phyloP scores from a whole-genome alignment of 1,139 yeast genomes.

The Suhomyces taliae region DNA sequence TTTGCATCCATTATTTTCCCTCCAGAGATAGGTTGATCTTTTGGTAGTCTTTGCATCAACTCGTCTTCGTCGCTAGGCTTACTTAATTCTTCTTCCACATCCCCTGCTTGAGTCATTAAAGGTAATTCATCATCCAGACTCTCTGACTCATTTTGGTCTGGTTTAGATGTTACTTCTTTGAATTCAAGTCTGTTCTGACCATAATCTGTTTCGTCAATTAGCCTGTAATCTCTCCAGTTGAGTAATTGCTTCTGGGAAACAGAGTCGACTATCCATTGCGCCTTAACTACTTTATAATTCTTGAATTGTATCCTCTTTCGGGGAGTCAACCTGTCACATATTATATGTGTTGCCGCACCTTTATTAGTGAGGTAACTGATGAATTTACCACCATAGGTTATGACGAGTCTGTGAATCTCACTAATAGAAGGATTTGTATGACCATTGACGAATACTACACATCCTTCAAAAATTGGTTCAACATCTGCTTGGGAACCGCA shows the following conservation, averaged over 20 bases:
- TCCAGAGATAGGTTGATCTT: constrained; percentile 3
- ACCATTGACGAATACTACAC: constrained; percentile 79
- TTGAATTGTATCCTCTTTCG: constrained; percentile 65
- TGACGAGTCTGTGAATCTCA: constrained; percentile 69
- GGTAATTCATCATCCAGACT: constrained; percentile 14
- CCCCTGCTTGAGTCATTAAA: constrained; percentile 19
- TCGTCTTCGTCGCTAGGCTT: constrained; percentile 3
- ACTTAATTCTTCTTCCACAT: constrained; percentile 4
- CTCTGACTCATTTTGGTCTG: constrained; percentile 7
- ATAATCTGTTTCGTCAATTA: constrained; percentile 52
- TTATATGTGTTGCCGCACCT: constrained; percentile 76
- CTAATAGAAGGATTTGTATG: constrained; percentile 76
- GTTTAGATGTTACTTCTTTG: constrained; percentile 1
- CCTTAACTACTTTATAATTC: constrained; percentile 73
- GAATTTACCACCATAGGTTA: constrained; percentile 79
- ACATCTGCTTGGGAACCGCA: constrained; percentile 23
- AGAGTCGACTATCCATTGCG: constrained; percentile 79
- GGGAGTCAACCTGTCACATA: constrained; percentile 79
- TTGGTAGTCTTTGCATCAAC: neutral
- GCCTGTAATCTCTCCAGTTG: constrained; percentile 67
- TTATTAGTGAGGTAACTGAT: constrained; percentile 68
- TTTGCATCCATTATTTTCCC: constrained; percentile 53
- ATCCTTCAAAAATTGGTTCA: constrained; percentile 54
- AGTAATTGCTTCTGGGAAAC: constrained; percentile 47
- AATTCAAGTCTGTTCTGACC: constrained; percentile 48